These are phyloP conservation scores for Pseudozyma pruni DNA, from an alignment of 1,284 basidiomycete species.

Conservation along the genomic window DNA sequence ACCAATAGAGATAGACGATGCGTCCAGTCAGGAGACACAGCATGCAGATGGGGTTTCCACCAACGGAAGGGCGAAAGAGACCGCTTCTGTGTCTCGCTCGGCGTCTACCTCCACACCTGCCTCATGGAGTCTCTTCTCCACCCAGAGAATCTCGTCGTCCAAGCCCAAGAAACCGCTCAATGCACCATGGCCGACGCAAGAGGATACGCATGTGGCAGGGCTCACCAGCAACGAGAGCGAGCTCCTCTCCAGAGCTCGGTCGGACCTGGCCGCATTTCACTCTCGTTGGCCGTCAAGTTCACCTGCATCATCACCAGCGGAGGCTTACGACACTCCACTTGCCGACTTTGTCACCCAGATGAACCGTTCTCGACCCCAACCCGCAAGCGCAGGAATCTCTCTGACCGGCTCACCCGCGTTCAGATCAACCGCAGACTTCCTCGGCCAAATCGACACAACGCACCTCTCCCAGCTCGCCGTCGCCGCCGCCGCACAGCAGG, in stretches of 20 bases:
- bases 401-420: constrained; percentile 4
- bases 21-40: background rate
- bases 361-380: constrained; percentile 12
- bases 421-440: constrained; percentile 8
- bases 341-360: constrained; percentile 17
- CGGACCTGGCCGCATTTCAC: constrained; percentile 15
- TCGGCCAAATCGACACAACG: constrained; percentile 7
- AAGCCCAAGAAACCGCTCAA: constrained; percentile 27
- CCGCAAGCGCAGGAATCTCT: background rate
- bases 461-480: background rate
- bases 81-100: constrained; percentile 5
- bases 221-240: constrained; percentile 3
- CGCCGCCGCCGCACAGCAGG: background rate
- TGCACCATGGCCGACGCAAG: constrained; percentile 23
- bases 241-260: constrained; percentile 1
- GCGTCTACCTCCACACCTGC: constrained; percentile 8
- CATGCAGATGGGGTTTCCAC: background rate
- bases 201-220: constrained; percentile 25
- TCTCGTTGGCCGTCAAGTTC: constrained; percentile 6
- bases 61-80: constrained; percentile 5
- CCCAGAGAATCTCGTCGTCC: constrained; percentile 4
- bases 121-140: constrained; percentile 37
- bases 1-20: background rate
- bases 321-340: background rate
- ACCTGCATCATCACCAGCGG: background rate